Evolutionary conservation across 257 asterid genomes (phyloP).

Genomic region (Fraxinus cuspidata): DNA sequence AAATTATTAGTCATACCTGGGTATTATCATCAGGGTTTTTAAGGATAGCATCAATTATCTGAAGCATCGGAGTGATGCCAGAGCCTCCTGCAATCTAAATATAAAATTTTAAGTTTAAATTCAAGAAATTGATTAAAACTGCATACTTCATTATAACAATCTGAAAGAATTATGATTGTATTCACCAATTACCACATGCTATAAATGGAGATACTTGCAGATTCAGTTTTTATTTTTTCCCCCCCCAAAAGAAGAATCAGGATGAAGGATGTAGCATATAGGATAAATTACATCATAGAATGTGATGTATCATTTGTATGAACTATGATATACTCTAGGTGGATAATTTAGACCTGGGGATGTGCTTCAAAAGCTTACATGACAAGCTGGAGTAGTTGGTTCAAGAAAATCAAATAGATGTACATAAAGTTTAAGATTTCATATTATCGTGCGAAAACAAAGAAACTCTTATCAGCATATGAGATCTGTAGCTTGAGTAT

Average conservation of each 20-base stretch:
- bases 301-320: not conserved
- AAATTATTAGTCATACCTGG: slow-evolving; percentile 47
- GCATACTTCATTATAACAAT: slow-evolving; percentile 11
- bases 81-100: slow-evolving; percentile 90
- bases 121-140: slow-evolving; percentile 18
- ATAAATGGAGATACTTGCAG: not conserved
- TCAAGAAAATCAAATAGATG: not conserved
- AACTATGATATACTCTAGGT: not conserved
- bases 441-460: not conserved
- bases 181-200: slow-evolving; percentile 6
- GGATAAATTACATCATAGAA: not conserved
- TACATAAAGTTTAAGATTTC: not conserved
- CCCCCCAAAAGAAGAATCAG: not conserved
- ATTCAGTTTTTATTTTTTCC: not conserved
- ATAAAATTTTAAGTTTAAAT: slow-evolving; percentile 15
- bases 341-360: not conserved
- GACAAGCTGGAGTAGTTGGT: not conserved
- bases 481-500: not conserved
- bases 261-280: not conserved
- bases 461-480: not conserved
- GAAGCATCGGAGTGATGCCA: slow-evolving; percentile 99
- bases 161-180: slow-evolving; percentile 3
- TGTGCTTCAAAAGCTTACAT: not conserved
- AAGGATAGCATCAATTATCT: slow-evolving; percentile 83
- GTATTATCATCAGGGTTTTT: slow-evolving; percentile 92